Evolutionary conservation across 139 green algal genomes (phyloP).

Genomic region (Astrephomene gubernaculifera): DNA sequence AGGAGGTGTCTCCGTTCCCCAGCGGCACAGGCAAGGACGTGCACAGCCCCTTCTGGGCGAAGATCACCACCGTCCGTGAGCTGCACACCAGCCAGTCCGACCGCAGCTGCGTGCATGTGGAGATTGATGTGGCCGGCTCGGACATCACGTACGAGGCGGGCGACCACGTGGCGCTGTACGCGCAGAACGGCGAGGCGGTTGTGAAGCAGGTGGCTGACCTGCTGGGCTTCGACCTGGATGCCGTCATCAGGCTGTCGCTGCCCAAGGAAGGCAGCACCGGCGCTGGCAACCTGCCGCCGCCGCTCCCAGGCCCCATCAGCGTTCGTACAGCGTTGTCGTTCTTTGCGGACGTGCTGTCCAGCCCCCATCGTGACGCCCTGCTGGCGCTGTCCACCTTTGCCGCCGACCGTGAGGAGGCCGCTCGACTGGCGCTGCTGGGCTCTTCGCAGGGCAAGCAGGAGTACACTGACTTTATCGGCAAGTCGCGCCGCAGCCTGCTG

Average conservation of each 20-base stretch:
- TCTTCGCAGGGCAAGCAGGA: slow-evolving; percentile 76
- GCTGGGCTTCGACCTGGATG: slow-evolving; percentile 72
- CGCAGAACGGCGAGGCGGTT: slow-evolving; percentile 79
- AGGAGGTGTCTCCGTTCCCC: slow-evolving; percentile 46
- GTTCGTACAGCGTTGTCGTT: slow-evolving; percentile 78
- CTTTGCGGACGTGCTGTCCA: slow-evolving; percentile 85
- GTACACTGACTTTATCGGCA: slow-evolving; percentile 74
- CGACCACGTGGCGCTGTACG: slow-evolving; percentile 93
- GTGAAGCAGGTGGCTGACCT: slow-evolving; percentile 74
- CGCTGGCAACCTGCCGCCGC: slow-evolving; percentile 47
- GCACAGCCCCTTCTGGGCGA: slow-evolving; percentile 68
- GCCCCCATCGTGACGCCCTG: slow-evolving; percentile 82
- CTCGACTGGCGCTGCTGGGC: slow-evolving; percentile 72
- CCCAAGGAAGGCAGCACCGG: neutral
- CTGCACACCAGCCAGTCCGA: slow-evolving; percentile 84
- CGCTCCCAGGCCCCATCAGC: slow-evolving; percentile 75
- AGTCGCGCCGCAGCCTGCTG: slow-evolving; percentile 67
- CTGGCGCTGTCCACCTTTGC: slow-evolving; percentile 81
- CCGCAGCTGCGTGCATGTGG: slow-evolving; percentile 94
- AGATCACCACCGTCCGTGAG: slow-evolving; percentile 76
- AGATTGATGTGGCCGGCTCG: slow-evolving; percentile 81
- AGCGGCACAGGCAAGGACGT: slow-evolving; percentile 50
- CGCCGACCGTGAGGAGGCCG: slow-evolving; percentile 57
- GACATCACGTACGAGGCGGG: slow-evolving; percentile 73
- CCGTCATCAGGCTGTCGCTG: slow-evolving; percentile 33